Evolutionary conservation across 2,329 filamentous ascomycete genomes (phyloP).

Genomic region (Neospermospora avenae): DNA sequence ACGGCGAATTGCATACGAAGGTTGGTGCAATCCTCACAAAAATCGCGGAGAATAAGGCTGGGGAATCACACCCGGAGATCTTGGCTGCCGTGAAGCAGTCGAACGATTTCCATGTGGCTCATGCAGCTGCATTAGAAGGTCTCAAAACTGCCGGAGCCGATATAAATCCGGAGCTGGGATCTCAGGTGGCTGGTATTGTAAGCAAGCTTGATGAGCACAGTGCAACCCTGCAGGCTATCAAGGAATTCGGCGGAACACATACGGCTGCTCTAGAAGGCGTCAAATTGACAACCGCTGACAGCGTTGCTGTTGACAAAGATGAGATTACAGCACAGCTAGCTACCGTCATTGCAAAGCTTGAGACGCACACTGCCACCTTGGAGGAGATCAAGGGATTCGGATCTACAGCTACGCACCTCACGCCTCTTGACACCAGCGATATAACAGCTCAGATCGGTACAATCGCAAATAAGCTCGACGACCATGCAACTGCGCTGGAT

Average conservation of each 20-base stretch:
- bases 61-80: conserved; percentile 25
- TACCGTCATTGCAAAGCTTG: conserved; percentile 7
- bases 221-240: conserved; percentile 8
- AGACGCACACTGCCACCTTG: conserved; percentile 13
- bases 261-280: conserved; percentile 14
- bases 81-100: conserved; percentile 29
- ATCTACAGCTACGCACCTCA: too few species aligned
- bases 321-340: conserved; percentile 7
- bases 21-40: conserved; percentile 25
- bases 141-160: conserved; percentile 13
- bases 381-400: conserved; percentile 21
- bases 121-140: conserved; percentile 19
- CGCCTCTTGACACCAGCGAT: neutral
- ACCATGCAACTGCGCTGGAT: conserved; percentile 16
- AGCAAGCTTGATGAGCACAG: conserved; percentile 12
- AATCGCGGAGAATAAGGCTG: conserved; percentile 23
- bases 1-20: conserved; percentile 24
- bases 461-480: conserved; percentile 8
- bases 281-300: neutral
- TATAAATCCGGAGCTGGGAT: neutral
- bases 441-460: conserved; percentile 6
- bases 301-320: neutral
- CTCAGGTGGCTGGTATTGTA: conserved; percentile 10
- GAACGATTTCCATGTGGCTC: conserved; percentile 28
- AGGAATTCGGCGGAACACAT: conserved; percentile 7